Conservation (phyloP, 2,329 filamentous ascomycete genomes). For the Grosmannia huntii region DNA sequence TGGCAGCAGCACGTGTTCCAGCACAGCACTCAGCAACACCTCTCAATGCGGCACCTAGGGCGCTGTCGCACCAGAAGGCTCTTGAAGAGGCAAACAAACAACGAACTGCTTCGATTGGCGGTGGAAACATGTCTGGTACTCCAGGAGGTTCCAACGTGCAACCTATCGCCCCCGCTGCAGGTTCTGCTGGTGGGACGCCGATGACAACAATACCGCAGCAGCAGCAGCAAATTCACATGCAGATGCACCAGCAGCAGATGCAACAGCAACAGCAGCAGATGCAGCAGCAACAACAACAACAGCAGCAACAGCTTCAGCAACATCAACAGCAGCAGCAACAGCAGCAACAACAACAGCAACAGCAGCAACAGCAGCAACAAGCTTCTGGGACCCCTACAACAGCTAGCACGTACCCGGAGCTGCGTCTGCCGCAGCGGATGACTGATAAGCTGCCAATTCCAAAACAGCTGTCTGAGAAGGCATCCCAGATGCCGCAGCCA, state of each 20-base stretch:
- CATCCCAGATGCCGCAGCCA: slow-evolving; percentile 57
- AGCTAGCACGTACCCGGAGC: background rate
- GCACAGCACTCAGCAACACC: slow-evolving; percentile 32
- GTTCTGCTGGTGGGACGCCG: background rate
- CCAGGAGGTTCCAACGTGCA: background rate
- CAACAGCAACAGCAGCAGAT: slow-evolving; percentile 33
- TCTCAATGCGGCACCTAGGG: slow-evolving; percentile 25
- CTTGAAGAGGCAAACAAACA: slow-evolving; percentile 33
- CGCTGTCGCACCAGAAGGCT: slow-evolving; percentile 37
- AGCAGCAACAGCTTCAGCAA: background rate
- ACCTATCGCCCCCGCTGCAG: slow-evolving; percentile 4
- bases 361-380: slow-evolving; percentile 7
- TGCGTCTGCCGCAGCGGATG: slow-evolving; percentile 20
- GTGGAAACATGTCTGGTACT: slow-evolving; percentile 7
- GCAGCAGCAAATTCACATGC: slow-evolving; percentile 14
- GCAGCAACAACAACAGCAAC: slow-evolving; percentile 12
- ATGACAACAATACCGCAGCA: slow-evolving; percentile 3
- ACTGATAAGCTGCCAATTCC: slow-evolving; percentile 66
- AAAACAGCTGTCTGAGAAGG: slow-evolving; percentile 58
- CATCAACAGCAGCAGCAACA: slow-evolving; percentile 14
- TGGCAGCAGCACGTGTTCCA: slow-evolving; percentile 2
- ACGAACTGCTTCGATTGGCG: slow-evolving; percentile 14
- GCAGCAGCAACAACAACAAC: slow-evolving; percentile 14
- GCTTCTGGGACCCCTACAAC: slow-evolving; percentile 12
- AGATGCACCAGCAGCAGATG: slow-evolving; percentile 67